Conservation (phyloP, 148 eudicot species). For the Silene latifolia region DNA sequence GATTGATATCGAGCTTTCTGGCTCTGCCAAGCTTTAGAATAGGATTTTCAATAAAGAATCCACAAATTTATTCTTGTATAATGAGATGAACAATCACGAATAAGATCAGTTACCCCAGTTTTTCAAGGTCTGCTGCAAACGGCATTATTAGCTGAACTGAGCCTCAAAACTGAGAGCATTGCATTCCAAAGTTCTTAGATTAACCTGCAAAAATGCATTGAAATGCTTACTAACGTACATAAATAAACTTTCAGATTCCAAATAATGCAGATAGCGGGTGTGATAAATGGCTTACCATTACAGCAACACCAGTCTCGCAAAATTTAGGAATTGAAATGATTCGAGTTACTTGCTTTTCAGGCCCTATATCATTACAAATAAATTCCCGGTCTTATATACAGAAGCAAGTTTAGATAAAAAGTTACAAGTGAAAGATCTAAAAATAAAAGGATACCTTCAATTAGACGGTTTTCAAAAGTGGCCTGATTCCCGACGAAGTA, state of each 20-base stretch:
- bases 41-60: too few relatives aligned
- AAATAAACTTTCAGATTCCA: neutral
- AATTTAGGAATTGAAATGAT: conserved; percentile 83
- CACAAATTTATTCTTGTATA: too few relatives aligned
- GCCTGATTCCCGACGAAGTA: conserved; percentile 83
- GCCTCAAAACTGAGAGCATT: conserved; percentile 79
- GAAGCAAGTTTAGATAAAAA: conserved; percentile 8
- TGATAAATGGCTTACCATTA: conserved; percentile 47
- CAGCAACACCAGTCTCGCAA: conserved; percentile 82
- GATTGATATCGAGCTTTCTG: too few relatives aligned
- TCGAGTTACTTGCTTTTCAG: conserved; percentile 74
- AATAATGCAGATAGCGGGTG: conserved; percentile 8
- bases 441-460: conserved; percentile 44
- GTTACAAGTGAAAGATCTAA: neutral
- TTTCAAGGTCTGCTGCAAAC: too few relatives aligned
- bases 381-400: neutral
- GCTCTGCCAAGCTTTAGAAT: too few relatives aligned
- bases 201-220: conserved; percentile 48
- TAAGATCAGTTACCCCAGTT: too few relatives aligned
- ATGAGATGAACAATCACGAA: too few relatives aligned
- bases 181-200: conserved; percentile 85
- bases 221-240: conserved; percentile 1
- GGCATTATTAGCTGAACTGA: conserved; percentile 40
- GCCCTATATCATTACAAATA: conserved; percentile 38
- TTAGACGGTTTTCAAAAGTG: conserved; percentile 49